phyloP scores from a whole-genome alignment of 768 basidiomycete genomes.

The Termitomyces sp. region DNA sequence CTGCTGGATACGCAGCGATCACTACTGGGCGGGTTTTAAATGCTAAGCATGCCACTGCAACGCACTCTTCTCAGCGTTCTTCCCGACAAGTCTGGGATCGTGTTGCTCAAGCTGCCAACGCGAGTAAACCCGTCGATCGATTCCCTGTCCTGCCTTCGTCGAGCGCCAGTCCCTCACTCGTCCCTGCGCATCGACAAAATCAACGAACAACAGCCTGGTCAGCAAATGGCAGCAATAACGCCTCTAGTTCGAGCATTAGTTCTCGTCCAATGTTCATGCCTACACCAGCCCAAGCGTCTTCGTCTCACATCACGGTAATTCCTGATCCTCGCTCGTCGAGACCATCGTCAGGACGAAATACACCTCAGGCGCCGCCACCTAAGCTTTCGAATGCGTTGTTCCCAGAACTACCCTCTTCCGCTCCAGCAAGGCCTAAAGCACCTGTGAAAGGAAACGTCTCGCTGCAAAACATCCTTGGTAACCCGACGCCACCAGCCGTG shows the following conservation, averaged over 20 bases:
- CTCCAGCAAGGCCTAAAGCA: conserved; percentile 33
- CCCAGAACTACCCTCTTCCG: conserved; percentile 58
- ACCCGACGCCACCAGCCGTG: conserved; percentile 25
- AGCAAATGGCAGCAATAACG: conserved; percentile 22
- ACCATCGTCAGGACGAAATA: conserved; percentile 11
- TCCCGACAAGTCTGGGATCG: conserved; percentile 79
- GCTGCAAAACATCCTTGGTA: conserved; percentile 60
- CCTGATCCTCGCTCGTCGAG: conserved; percentile 13
- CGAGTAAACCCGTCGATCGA: conserved; percentile 21
- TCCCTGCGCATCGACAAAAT: conserved; percentile 34
- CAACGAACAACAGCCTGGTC: conserved; percentile 63
- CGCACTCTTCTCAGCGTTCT: conserved; percentile 47
- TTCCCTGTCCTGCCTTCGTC: conserved; percentile 28
- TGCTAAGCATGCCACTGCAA: conserved; percentile 68
- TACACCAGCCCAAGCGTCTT: conserved; percentile 19
- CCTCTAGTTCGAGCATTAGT: conserved; percentile 10
- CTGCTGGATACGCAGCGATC: conserved; percentile 67
- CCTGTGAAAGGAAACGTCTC: conserved; percentile 59
- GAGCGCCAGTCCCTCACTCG: conserved; percentile 6
- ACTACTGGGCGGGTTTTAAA: conserved; percentile 79
- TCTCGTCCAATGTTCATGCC: conserved; percentile 17
- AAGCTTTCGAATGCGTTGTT: conserved; percentile 53
- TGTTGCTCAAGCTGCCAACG: conserved; percentile 73
- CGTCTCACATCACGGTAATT: conserved; percentile 15
- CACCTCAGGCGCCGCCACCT: conserved; percentile 27